Evolutionary conservation across 352 stramenopile genomes (phyloP).

Genomic region (Pythium chondricola): DNA sequence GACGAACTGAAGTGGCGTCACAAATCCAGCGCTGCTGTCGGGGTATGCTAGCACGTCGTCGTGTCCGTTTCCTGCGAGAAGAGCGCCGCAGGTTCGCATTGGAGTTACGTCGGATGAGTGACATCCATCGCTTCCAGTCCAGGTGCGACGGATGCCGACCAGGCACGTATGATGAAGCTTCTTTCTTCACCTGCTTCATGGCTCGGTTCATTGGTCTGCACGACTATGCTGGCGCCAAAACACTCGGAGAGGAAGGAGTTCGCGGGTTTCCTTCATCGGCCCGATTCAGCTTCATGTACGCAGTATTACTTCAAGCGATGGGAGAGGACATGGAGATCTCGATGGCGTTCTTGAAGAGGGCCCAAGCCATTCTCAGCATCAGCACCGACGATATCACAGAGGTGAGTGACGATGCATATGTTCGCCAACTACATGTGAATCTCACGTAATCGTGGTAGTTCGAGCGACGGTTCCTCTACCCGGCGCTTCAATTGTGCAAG

Average conservation of each 20-base stretch:
- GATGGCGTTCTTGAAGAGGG: constrained; percentile 14
- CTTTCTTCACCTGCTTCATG: constrained; percentile 23
- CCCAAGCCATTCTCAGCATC: constrained; percentile 5
- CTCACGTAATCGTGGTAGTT: constrained; percentile 19
- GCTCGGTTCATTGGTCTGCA: constrained; percentile 20
- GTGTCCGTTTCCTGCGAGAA: constrained; percentile 5
- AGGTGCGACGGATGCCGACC: constrained; percentile 13
- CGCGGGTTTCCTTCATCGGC: constrained; percentile 9
- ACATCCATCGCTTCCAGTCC: constrained; percentile 9
- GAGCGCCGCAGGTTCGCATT: constrained; percentile 12
- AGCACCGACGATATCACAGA: constrained; percentile 22
- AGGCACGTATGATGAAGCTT: constrained; percentile 10
- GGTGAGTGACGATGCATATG: too few relatives aligned
- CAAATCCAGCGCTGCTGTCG: constrained; percentile 21
- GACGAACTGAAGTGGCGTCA: constrained; percentile 12
- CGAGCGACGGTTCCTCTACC: constrained; percentile 39
- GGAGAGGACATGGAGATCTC: constrained; percentile 23
- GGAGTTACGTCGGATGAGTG: constrained; percentile 6
- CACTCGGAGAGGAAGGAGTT: constrained; percentile 14
- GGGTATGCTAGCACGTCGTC: constrained; percentile 5
- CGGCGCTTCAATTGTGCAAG: constrained; percentile 43
- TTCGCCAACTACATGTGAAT: too few relatives aligned
- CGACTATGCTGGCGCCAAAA: constrained; percentile 18
- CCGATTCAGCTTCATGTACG: constrained; percentile 20
- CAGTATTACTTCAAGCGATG: constrained; percentile 17